phyloP scores from a whole-genome alignment of 306 rosid species.

The Vigna mungo region DNA sequence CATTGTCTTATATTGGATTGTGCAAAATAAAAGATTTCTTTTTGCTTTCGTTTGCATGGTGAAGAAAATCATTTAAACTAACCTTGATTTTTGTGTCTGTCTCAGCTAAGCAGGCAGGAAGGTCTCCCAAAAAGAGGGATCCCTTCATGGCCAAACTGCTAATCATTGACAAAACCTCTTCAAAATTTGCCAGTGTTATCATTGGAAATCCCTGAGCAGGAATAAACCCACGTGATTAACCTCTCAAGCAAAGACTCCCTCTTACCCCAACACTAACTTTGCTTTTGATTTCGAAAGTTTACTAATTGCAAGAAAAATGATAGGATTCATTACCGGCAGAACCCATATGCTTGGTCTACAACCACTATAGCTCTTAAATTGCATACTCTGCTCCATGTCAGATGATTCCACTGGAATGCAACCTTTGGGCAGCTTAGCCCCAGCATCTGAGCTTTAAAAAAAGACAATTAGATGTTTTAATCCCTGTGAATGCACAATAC shows the following conservation, averaged over 20 bases:
- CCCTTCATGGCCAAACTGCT: conserved; percentile 72
- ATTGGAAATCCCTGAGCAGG: conserved; percentile 34
- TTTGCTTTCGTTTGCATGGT: conserved; percentile 4
- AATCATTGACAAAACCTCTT: conserved; percentile 59
- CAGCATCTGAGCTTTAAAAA: conserved; percentile 55
- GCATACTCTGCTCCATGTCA: conserved; percentile 50
- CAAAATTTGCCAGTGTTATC: conserved; percentile 63
- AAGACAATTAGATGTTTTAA: conserved; percentile 19
- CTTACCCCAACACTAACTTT: conserved; percentile 8
- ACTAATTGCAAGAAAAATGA: conserved; percentile 8
- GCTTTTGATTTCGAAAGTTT: background rate
- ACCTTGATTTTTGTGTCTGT: conserved; percentile 56
- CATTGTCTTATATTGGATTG: conserved; percentile 59
- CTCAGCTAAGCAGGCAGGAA: too few relatives aligned
- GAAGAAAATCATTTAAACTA: conserved; percentile 34
- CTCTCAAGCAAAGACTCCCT: background rate
- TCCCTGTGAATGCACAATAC: background rate
- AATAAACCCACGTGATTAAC: conserved; percentile 40
- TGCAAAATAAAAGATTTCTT: conserved; percentile 17
- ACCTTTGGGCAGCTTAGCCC: conserved; percentile 73
- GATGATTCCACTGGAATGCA: conserved; percentile 69
- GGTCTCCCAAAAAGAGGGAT: conserved; percentile 73
- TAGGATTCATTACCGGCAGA: conserved; percentile 58
- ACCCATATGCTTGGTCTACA: conserved; percentile 68
- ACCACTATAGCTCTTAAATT: conserved; percentile 65